phyloP scores from a whole-genome alignment of 2,329 filamentous ascomycete species.

The Rhynchosporium graminicola region DNA sequence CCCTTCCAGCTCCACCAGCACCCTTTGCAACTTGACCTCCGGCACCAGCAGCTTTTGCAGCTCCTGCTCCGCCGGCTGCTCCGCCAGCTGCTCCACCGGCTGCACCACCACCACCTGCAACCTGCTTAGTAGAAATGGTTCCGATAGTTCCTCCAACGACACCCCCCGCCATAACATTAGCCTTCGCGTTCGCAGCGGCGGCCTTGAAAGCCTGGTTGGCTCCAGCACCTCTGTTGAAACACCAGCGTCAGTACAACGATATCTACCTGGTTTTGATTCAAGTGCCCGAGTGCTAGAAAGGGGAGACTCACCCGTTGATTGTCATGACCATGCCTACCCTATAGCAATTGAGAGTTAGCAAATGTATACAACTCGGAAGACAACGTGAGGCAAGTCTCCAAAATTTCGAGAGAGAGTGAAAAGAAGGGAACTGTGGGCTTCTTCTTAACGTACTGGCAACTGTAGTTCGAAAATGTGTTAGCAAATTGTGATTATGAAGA shows the following conservation, averaged over 20 bases:
- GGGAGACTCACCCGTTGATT: constrained; percentile 10
- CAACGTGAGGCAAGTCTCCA: too few relatives aligned
- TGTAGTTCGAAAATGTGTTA: neutral
- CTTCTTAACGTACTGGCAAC: too few relatives aligned
- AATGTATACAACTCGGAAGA: neutral
- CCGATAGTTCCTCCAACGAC: constrained; percentile 4
- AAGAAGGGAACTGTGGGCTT: too few relatives aligned
- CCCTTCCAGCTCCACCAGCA: too few relatives aligned
- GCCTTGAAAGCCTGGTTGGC: constrained; percentile 1
- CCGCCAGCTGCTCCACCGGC: too few relatives aligned
- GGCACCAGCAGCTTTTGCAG: too few relatives aligned
- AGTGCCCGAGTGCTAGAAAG: neutral
- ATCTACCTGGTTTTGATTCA: neutral
- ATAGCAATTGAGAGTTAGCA: neutral
- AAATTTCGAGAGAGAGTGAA: neutral
- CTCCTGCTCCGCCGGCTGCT: too few relatives aligned
- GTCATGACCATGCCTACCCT: constrained; percentile 15
- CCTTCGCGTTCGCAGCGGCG: constrained; percentile 3
- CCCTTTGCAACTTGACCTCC: too few relatives aligned
- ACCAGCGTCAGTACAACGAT: neutral
- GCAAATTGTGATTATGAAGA: neutral
- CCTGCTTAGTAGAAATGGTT: constrained; percentile 9
- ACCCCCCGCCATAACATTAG: constrained; percentile 10
- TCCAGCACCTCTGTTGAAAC: neutral
- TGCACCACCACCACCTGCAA: neutral